Conservation (phyloP, 192 early-diverging fungal species). For the Coemansia aciculifera region DNA sequence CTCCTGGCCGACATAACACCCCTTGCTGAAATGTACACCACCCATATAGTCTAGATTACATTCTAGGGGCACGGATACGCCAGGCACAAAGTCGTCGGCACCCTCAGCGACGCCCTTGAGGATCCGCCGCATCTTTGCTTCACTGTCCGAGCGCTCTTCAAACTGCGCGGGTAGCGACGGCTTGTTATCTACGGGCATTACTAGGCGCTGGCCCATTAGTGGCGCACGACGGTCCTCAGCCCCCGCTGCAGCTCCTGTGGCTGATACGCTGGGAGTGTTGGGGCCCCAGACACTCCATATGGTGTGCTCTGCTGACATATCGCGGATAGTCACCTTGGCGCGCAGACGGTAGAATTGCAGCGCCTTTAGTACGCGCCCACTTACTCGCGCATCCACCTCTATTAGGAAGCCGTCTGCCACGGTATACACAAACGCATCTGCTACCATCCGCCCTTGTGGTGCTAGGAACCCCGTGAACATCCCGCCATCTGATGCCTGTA, state of each 20-base stretch:
- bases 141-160: constrained; percentile 51
- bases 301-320: constrained; percentile 62
- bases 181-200: constrained; percentile 22
- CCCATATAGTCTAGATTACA: constrained; percentile 89
- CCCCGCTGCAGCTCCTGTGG: constrained; percentile 32
- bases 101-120: constrained; percentile 92
- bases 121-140: constrained; percentile 77
- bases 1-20: constrained; percentile 98
- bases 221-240: constrained; percentile 58
- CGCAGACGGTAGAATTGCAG: constrained; percentile 79
- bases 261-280: constrained; percentile 34
- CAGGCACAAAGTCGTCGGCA: constrained; percentile 70
- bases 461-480: constrained; percentile 80
- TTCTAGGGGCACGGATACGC: constrained; percentile 80
- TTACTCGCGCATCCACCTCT: constrained; percentile 68
- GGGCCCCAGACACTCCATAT: constrained; percentile 82
- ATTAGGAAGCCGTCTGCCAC: constrained; percentile 62
- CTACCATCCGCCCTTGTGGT: constrained; percentile 86
- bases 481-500: constrained; percentile 65
- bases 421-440: constrained; percentile 88
- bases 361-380: constrained; percentile 60
- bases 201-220: constrained; percentile 61
- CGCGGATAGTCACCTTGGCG: constrained; percentile 68
- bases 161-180: constrained; percentile 58
- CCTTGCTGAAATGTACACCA: constrained; percentile 96